A percentile compares a stretch with the other conserved stretches of the same genome.
Evolutionary conservation across 2,329 filamentous ascomycete species (phyloP).

Genomic region (Annulohypoxylon truncatum): DNA sequence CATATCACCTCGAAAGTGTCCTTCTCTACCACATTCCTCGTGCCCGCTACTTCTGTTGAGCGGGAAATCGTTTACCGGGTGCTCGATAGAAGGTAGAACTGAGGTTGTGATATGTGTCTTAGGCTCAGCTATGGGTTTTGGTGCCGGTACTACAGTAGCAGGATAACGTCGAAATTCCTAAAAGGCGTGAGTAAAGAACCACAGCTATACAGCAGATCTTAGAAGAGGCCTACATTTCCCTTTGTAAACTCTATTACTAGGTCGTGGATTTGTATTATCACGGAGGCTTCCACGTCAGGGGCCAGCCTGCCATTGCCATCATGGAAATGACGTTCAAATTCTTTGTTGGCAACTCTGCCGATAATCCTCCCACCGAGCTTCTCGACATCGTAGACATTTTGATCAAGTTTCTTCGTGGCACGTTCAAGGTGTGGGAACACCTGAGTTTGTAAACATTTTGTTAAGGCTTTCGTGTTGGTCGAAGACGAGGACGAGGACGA

Average conservation of each 20-base stretch:
- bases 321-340: conserved; percentile 42
- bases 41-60: neutral
- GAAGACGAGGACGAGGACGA: conserved; percentile 4
- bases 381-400: conserved; percentile 40
- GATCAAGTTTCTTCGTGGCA: conserved; percentile 30
- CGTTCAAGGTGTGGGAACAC: conserved; percentile 48
- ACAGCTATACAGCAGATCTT: too few relatives aligned
- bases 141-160: neutral
- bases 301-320: conserved; percentile 39
- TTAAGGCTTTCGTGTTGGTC: conserved; percentile 30
- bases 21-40: neutral
- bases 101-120: neutral
- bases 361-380: conserved; percentile 41
- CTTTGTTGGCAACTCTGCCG: conserved; percentile 37
- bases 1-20: neutral
- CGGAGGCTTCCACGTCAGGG: conserved; percentile 29
- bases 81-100: conserved; percentile 45
- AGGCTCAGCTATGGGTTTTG: neutral
- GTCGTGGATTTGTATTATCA: conserved; percentile 38
- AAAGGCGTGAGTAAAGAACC: conserved; percentile 4
- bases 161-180: conserved; percentile 41
- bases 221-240: conserved; percentile 40
- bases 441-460: conserved; percentile 42
- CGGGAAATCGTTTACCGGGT: neutral
- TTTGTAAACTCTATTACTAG: conserved; percentile 38